These are phyloP conservation scores for Brasilioporus rufonigricans DNA, from an alignment of 768 basidiomycete genomes.

Conservation along the genomic window DNA sequence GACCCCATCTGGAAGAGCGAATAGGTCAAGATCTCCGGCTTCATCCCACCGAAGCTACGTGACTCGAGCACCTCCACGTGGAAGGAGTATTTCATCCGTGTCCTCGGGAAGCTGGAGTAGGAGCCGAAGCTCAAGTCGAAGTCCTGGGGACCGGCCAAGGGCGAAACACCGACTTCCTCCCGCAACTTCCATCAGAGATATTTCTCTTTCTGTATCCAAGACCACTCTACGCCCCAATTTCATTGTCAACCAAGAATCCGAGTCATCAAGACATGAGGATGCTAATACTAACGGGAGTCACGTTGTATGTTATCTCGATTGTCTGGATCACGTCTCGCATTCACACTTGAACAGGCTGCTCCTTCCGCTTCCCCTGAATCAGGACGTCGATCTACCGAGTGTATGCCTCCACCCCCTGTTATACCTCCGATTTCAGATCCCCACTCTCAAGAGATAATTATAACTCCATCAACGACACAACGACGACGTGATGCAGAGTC, in stretches of 20 bases:
- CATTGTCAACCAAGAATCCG: constrained; percentile 20
- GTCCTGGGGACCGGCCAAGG: constrained; percentile 50
- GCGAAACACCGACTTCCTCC: constrained; percentile 64
- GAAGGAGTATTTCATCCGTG: constrained; percentile 50
- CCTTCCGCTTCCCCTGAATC: constrained; percentile 21
- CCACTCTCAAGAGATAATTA: constrained; percentile 9
- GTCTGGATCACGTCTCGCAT: not conserved
- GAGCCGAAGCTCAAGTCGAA: constrained; percentile 51
- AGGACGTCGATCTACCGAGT: constrained; percentile 24
- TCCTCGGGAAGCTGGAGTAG: constrained; percentile 58
- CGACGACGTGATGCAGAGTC: constrained; percentile 19
- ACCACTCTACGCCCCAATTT: constrained; percentile 24
- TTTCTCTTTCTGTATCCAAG: constrained; percentile 33
- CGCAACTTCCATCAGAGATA: constrained; percentile 38
- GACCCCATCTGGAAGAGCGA: constrained; percentile 46
- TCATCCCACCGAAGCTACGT: constrained; percentile 42
- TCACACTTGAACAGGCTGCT: constrained; percentile 18
- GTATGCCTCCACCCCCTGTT: constrained; percentile 35
- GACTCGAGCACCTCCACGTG: constrained; percentile 33
- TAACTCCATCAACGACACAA: constrained; percentile 8
- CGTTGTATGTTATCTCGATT: constrained; percentile 19
- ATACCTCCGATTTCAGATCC: constrained; percentile 22
- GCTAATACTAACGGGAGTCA: constrained; percentile 38
- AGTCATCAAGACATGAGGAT: constrained; percentile 36
- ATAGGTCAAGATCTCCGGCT: constrained; percentile 39